phyloP scores from a whole-genome alignment of 2,329 filamentous ascomycete species.

The Stromatinia cepivora region DNA sequence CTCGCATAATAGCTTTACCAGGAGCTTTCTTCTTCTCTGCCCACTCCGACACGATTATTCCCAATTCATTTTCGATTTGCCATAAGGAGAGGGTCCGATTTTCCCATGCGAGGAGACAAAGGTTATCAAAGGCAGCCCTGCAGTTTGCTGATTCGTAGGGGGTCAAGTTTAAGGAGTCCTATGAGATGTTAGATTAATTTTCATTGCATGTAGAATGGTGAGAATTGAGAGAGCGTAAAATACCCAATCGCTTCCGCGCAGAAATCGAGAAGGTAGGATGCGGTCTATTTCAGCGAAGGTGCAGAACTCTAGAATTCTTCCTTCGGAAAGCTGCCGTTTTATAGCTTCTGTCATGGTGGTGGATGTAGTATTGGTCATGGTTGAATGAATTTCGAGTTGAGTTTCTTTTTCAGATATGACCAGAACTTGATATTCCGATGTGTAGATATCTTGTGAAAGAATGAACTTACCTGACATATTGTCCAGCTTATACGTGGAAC shows the following conservation, averaged over 20 bases:
- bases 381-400: neutral
- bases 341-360: neutral
- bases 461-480: neutral
- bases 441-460: neutral
- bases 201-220: neutral
- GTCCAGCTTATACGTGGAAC: neutral
- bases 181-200: neutral
- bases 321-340: neutral
- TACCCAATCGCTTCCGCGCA: conserved; percentile 10
- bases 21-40: conserved; percentile 2
- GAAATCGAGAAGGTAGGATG: neutral
- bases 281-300: no score
- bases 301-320: neutral
- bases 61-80: neutral
- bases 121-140: neutral
- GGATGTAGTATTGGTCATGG: neutral
- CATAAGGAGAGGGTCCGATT: neutral
- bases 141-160: neutral
- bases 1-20: conserved; percentile 3
- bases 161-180: conserved; percentile 1
- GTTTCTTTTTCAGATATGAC: neutral
- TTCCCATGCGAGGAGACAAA: neutral
- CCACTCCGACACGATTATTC: conserved; percentile 2
- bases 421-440: neutral
- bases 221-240: neutral